Evolutionary conservation across 345 rosid genomes (phyloP), one percentile per base, ranked within the genome.

Genomic region (Litchi chinensis): DNA sequence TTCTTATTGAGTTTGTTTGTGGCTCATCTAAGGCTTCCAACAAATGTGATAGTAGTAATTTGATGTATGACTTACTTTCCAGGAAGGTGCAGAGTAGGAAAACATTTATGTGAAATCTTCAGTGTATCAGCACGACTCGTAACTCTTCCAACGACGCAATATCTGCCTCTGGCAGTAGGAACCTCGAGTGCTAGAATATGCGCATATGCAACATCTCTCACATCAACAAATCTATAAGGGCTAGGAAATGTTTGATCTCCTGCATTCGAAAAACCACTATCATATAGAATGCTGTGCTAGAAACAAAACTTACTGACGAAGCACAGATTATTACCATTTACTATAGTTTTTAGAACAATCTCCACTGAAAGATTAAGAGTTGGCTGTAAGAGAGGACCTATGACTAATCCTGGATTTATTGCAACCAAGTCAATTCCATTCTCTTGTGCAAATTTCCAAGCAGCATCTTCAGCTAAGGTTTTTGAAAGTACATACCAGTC

Each of bases 121-220:
- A 44, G 68, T 68, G 43, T 62, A 26, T 87, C 85, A 0, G 6
- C 43, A 71, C 22, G 7, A 11, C 70, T 74, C 37, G 77, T 43
- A 46, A 76, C 43, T 32, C 77, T 64, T 64, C 69, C 85, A 44
- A 85, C 91, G 19, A 85, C 10, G 54, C 82, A 68, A 59, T 86
- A 86, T 75, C 92, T 78, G 16, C 91, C 88, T 0, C 41, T 82
- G 8, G 92, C 90, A 46, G 87, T 76, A 64, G 88, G 80, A 43
- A 75, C 10, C 80, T 91, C 90, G 62, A 84, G 78, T 7, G 91
- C 93, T 86, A 71, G 85, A 44, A 91, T 77, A 82, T 90, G 95
- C 0, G 87, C 92, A 70, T 80, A 48, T n/a, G 88, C 93, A 18
- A 88, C 86, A 68, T 91, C 87, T 79, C 88, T 88, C 43, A 85